A percentile compares a stretch with the other conserved stretches of the same genome.
Conservation (phyloP, 2,329 filamentous ascomycete genomes). For the Colletotrichum zoysiae region DNA sequence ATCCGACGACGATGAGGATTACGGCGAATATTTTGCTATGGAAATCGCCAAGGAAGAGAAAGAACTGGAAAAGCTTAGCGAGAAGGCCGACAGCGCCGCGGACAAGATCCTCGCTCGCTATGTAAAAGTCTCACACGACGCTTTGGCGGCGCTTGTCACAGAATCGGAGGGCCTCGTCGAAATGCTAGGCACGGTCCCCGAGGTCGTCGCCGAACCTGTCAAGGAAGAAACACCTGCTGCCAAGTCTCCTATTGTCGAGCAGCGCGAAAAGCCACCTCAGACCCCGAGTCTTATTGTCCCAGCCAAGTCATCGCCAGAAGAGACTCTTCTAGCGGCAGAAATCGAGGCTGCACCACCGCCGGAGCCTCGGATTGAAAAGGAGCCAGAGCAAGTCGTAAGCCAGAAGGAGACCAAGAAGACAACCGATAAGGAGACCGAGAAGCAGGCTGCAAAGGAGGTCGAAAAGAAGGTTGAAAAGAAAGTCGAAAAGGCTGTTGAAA, state of each 20-base stretch:
- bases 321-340: not conserved
- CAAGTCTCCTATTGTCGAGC: conserved; percentile 27
- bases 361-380: not conserved
- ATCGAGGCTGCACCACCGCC: not conserved
- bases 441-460: not conserved
- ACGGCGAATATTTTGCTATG: conserved; percentile 67
- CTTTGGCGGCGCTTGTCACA: conserved; percentile 61
- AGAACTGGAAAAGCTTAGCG: conserved; percentile 61
- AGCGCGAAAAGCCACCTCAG: conserved; percentile 26
- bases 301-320: conserved; percentile 21
- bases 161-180: conserved; percentile 58
- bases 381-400: conserved; percentile 22
- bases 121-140: conserved; percentile 61
- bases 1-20: conserved; percentile 68
- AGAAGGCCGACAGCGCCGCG: conserved; percentile 53
- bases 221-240: conserved; percentile 34
- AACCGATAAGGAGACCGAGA: not conserved
- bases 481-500: not conserved
- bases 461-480: conserved; percentile 1
- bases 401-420: conserved; percentile 2
- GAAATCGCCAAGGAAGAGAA: conserved; percentile 65
- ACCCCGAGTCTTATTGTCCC: conserved; percentile 23
- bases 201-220: conserved; percentile 41
- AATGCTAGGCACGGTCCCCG: conserved; percentile 58
- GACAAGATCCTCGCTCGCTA: conserved; percentile 61